Base-by-base conservation (phyloP, 208 protist genomes). In the Trypanosomatidae sp. region DNA sequence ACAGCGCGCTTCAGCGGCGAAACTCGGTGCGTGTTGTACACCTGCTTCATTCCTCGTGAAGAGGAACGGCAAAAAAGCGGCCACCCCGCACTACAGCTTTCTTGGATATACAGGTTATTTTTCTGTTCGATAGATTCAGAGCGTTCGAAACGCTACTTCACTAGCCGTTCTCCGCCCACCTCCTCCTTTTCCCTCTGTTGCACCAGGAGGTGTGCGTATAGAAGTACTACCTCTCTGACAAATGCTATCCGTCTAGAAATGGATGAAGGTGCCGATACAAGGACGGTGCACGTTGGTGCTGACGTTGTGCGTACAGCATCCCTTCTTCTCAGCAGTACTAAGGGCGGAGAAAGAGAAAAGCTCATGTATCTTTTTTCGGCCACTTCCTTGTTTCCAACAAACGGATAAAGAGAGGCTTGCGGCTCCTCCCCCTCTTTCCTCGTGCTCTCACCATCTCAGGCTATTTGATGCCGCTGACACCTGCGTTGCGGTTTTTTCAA, bases 21-120 rank as follows among this genome's bases (percentile, higher is more conserved):
- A 81, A 81, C 55, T 56, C 65, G 19, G 65, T 80, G 15, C 71
- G 71, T 1, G 66, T 44, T 10, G 76, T 81, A 47, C 30, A 76
- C 55, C 43, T 76, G 19, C 53, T 76, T 17, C 76, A 55, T 60
- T 56, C 55, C 13, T 62, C 67, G 2, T 80, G 65, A 69, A 7
- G 28, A 12, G 4, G 0, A 19, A 22, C n/a, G 46, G 41, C 12
- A 17, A 30, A 33, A 47, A 68, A 68, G 36, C 22, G 17, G 17
- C 36, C n/a, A n/a, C n/a, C 56, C 53, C 2, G 52, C 30, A 22
- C n/a, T 55, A 69, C 33, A 76, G 44, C 8, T 33, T 30, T 10
- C 3, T n/a, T 71, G 30, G 43, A 30, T 43, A 25, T 43, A 62
- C 30, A 71, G 7, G 2, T 39, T 22, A 19, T 47, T 25, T 49